Conservation (phyloP, 73 alveolate genomes). For the Vitrella brassicaformis region DNA sequence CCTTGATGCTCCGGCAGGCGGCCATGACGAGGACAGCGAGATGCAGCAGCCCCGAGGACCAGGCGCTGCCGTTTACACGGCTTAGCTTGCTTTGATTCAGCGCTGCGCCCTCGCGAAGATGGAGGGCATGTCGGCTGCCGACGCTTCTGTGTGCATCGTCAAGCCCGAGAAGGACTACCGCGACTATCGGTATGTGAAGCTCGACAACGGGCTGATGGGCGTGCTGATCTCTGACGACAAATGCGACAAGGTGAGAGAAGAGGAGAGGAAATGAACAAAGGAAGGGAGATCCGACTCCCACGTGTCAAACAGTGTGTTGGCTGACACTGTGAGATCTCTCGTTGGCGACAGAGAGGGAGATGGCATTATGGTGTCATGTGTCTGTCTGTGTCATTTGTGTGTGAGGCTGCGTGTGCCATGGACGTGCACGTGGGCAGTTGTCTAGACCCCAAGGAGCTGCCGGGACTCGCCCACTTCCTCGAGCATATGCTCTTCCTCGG, state of each 20-base stretch:
- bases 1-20: too few relatives aligned
- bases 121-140: too few relatives aligned
- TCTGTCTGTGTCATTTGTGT: neutral
- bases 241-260: neutral
- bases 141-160: too few relatives aligned
- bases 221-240: neutral
- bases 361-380: neutral
- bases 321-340: neutral
- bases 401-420: neutral
- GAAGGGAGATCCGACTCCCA: too few relatives aligned
- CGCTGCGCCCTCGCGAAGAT: too few relatives aligned
- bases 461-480: slow-evolving; percentile 69
- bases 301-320: neutral
- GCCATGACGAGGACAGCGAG: too few relatives aligned
- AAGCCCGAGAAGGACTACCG: neutral
- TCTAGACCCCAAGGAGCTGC: slow-evolving; percentile 19
- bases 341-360: neutral
- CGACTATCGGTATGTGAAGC: neutral
- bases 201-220: neutral
- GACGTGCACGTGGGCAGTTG: neutral
- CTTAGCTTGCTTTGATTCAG: too few relatives aligned
- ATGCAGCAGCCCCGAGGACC: too few relatives aligned
- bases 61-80: too few relatives aligned
- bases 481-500: slow-evolving; percentile 84
- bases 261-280: too few relatives aligned